A percentile compares a stretch with the other conserved stretches of the same genome.
phyloP scores from a whole-genome alignment of 2,329 filamentous ascomycete species.

The Penicillium corylophilum region DNA sequence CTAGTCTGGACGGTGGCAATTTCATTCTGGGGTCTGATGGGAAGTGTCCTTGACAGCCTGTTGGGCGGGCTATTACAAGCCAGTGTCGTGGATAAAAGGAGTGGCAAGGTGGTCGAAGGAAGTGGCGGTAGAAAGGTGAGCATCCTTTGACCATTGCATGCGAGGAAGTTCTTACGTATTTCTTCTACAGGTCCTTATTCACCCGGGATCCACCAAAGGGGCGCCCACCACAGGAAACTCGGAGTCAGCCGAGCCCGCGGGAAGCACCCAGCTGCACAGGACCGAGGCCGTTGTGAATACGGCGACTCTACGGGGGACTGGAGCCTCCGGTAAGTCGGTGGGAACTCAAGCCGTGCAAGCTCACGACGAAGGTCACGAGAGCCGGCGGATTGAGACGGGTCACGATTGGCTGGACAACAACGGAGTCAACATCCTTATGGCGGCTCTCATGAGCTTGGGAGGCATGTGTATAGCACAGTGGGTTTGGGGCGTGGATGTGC shows the following conservation, averaged over 20 bases:
- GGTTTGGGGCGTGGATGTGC: constrained; percentile 31
- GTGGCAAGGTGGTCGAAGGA: constrained; percentile 86
- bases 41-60: constrained; percentile 82
- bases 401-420: constrained; percentile 86
- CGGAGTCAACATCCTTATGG: constrained; percentile 92
- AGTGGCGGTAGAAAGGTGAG: constrained; percentile 65
- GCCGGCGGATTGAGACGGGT: constrained; percentile 65
- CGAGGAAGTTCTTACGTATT: background rate
- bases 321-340: constrained; percentile 14
- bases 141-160: background rate
- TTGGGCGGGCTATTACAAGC: constrained; percentile 82
- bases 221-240: constrained; percentile 12
- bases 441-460: constrained; percentile 72
- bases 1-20: constrained; percentile 53
- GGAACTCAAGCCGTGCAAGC: constrained; percentile 12
- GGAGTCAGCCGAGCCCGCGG: constrained; percentile 13
- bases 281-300: constrained; percentile 32
- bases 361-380: constrained; percentile 49
- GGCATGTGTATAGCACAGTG: constrained; percentile 62
- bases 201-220: constrained; percentile 32
- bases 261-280: constrained; percentile 25
- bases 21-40: constrained; percentile 70
- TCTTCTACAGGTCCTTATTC: constrained; percentile 33
- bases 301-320: constrained; percentile 25
- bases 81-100: constrained; percentile 78